These are phyloP conservation scores for Acorus gramineus DNA, from an alignment of 106 monocot species.

Conservation along the genomic window DNA sequence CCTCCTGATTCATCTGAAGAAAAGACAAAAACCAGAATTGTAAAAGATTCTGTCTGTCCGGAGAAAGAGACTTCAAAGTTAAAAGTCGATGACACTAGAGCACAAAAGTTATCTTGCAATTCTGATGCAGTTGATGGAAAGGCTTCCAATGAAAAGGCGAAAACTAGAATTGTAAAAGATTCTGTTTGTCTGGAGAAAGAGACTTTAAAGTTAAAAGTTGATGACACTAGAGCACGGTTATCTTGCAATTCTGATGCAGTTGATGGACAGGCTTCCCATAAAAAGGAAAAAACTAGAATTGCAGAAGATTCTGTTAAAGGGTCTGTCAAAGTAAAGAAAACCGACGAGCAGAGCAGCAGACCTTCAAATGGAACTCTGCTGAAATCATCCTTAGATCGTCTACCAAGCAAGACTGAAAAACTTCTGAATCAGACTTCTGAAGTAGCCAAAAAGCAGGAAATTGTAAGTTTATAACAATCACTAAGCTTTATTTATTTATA, in stretches of 20 bases:
- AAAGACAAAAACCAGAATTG: background rate
- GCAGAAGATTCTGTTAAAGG: conserved; percentile 8
- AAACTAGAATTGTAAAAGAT: background rate
- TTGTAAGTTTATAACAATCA: background rate
- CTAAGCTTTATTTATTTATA: background rate
- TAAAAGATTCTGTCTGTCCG: background rate
- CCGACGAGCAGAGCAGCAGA: conserved; percentile 1
- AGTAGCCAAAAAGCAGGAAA: conserved; percentile 15
- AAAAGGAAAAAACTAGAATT: background rate
- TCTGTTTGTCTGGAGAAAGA: background rate
- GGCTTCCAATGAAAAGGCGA: too few relatives aligned
- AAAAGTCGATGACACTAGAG: too few relatives aligned
- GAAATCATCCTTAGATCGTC: background rate
- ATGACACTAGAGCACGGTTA: too few relatives aligned
- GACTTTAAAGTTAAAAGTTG: too few relatives aligned
- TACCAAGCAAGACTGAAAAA: conserved; percentile 1
- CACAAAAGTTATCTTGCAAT: background rate
- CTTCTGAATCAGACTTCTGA: conserved; percentile 4
- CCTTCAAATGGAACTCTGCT: background rate
- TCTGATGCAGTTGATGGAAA: background rate
- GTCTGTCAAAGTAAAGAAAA: conserved; percentile 8
- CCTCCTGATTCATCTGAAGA: too few relatives aligned
- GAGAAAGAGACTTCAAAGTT: too few relatives aligned
- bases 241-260: background rate
- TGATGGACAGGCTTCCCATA: background rate